phyloP scores from a whole-genome alignment of 768 basidiomycete species.

The Cyathus striatus region DNA sequence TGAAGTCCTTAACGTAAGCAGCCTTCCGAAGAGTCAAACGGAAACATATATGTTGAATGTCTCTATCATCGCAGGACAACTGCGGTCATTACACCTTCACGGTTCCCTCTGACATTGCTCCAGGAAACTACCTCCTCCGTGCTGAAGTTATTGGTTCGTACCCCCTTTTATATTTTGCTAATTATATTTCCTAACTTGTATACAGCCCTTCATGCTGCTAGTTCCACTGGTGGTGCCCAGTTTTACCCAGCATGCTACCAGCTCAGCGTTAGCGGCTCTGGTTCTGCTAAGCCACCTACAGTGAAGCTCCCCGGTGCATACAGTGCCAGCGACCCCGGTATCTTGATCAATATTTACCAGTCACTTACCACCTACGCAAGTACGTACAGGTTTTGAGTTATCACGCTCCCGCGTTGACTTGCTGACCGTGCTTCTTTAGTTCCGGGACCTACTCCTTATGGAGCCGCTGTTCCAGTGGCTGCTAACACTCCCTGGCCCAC shows the following conservation, averaged over 20 bases:
- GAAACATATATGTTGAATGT: background rate
- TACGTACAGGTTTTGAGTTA: constrained; percentile 15
- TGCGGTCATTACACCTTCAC: constrained; percentile 52
- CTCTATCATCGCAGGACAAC: constrained; percentile 31
- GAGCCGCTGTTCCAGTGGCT: constrained; percentile 28
- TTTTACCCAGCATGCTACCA: constrained; percentile 46
- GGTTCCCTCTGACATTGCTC: constrained; percentile 31
- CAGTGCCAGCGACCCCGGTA: constrained; percentile 28
- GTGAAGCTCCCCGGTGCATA: constrained; percentile 42
- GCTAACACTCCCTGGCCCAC: constrained; percentile 39
- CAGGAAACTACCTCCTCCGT: constrained; percentile 40
- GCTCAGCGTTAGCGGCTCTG: constrained; percentile 25
- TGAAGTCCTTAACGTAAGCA: constrained; percentile 24
- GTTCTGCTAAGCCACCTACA: constrained; percentile 28
- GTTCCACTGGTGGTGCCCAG: constrained; percentile 31
- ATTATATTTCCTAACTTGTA: background rate
- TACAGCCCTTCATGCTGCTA: constrained; percentile 38
- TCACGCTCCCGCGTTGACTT: background rate
- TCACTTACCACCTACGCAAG: constrained; percentile 33
- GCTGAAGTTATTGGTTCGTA: constrained; percentile 42
- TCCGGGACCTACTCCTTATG: constrained; percentile 43
- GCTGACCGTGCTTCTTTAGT: constrained; percentile 18
- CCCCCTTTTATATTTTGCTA: background rate
- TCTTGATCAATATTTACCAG: constrained; percentile 45
- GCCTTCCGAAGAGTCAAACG: background rate